Base-by-base conservation (phyloP, 352 stramenopile species). In the Globisporangium recalcitrans region DNA sequence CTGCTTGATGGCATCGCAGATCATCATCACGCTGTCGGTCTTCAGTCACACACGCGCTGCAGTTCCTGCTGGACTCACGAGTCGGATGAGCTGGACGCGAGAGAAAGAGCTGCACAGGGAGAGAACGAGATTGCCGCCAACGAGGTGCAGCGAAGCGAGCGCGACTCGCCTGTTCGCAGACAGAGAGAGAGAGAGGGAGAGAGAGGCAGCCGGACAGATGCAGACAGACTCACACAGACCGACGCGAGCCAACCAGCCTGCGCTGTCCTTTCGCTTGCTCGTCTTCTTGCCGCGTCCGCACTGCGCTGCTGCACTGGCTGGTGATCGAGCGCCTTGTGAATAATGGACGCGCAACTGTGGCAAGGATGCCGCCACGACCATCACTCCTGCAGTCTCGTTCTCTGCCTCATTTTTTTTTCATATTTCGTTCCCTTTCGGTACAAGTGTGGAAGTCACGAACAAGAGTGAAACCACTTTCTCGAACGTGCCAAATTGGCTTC, bases 1-100 rank as follows among this genome's bases (percentile, higher is more conserved):
- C 46, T 72, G 54, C 42, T 62, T 72, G 38, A 87, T 61, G 13
- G 74, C 69, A 49, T 77, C 66, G 65, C 77, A 87, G 61, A 87
- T 58, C 27, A 64, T 57, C 48, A 64, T 68, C 73, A 79, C 77
- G 36, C 48, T 44, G 53, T 38, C 10, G 38, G 38, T 31, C 27
- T 31, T 31, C 27, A 31, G 2, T 31, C 27, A 5, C 27, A 5
- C 27, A 5, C 27, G 27, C 5, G 27, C 27, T 31, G 5, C 27
- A 31, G 27, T 31, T 3, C 5, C 26, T 26, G 26, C 11, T 44
- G 32, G 16, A 2, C 9, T 19, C 38, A 31, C 27, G 5, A 31
- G 27, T 31, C 27, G 27, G 27, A 31, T 31, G 27, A 5, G 5
- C 38, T 46, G 16, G 38, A 46, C n/a, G 16, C 38, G 16, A 46